Evolutionary conservation across 192 early-diverging fungal species (phyloP).

Genomic region (Gamsiella multidivaricata): DNA sequence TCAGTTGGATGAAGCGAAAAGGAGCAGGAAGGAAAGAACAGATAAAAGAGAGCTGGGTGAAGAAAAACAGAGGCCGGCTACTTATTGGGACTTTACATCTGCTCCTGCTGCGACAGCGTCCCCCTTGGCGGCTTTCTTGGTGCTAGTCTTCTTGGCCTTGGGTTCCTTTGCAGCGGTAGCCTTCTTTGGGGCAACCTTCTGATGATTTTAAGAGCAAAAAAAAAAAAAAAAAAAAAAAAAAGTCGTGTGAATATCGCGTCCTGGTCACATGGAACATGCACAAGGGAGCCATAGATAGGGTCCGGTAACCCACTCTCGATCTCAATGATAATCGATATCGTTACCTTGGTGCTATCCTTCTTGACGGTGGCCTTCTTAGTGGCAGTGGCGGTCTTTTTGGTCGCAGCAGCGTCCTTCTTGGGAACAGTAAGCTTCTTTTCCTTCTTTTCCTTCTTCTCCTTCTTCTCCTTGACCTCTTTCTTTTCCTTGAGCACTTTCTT

Average conservation of each 20-base stretch:
- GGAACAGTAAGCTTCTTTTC: conserved; percentile 39
- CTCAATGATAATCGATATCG: neutral
- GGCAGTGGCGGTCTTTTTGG: conserved; percentile 19
- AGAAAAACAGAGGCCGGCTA: too few species aligned
- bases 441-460: conserved; percentile 51
- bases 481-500: conserved; percentile 61
- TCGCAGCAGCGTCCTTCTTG: conserved; percentile 34
- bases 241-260: neutral
- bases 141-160: too few species aligned
- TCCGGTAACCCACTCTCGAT: too few species aligned
- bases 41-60: too few species aligned
- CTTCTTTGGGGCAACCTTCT: conserved; percentile 3
- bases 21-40: too few species aligned
- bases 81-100: neutral
- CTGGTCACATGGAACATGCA: too few species aligned
- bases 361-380: conserved; percentile 14
- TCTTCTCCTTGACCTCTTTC: conserved; percentile 57
- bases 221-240: conserved; percentile 2
- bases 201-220: neutral
- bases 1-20: too few species aligned
- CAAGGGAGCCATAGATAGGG: too few species aligned
- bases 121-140: neutral
- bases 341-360: neutral
- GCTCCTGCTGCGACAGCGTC: neutral
- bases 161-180: conserved; percentile 5